Conservation (phyloP, 495 filamentous ascomycete genomes). For the Neurospora tetraspora region DNA sequence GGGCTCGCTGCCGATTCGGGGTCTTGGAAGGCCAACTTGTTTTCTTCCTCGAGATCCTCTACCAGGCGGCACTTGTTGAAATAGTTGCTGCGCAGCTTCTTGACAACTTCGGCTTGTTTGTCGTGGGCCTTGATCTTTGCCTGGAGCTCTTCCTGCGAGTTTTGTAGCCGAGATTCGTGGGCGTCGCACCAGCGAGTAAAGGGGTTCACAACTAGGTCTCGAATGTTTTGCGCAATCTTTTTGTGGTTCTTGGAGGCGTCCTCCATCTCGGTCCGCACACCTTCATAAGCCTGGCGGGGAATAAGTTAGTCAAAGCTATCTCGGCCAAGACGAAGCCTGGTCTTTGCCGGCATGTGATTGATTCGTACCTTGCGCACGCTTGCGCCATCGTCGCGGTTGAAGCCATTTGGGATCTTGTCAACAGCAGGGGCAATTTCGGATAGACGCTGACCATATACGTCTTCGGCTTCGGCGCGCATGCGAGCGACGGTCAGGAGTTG, state of each 20-base stretch:
- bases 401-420: conserved; percentile 76
- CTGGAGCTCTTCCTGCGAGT: conserved; percentile 90
- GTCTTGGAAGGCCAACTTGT: conserved; percentile 92
- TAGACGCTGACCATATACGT: conserved; percentile 71
- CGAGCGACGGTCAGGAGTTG: conserved; percentile 85
- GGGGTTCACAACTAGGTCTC: conserved; percentile 86
- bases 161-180: conserved; percentile 80
- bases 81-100: conserved; percentile 89
- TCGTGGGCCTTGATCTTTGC: conserved; percentile 81
- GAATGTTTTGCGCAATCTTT: conserved; percentile 92
- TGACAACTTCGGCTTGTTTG: conserved; percentile 78
- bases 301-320: conserved; percentile 10
- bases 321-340: neutral
- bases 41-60: conserved; percentile 96
- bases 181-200: conserved; percentile 93
- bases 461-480: conserved; percentile 93
- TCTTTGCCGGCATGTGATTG: neutral
- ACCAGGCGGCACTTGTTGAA: conserved; percentile 97
- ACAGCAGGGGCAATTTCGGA: conserved; percentile 74
- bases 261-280: conserved; percentile 88
- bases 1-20: conserved; percentile 42
- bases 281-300: conserved; percentile 73
- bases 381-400: conserved; percentile 87
- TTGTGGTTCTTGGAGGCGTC: conserved; percentile 82
- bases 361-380: conserved; percentile 78